These are phyloP conservation scores for Penicillium alfredii DNA, from an alignment of 495 filamentous ascomycete species.

Conservation along the genomic window DNA sequence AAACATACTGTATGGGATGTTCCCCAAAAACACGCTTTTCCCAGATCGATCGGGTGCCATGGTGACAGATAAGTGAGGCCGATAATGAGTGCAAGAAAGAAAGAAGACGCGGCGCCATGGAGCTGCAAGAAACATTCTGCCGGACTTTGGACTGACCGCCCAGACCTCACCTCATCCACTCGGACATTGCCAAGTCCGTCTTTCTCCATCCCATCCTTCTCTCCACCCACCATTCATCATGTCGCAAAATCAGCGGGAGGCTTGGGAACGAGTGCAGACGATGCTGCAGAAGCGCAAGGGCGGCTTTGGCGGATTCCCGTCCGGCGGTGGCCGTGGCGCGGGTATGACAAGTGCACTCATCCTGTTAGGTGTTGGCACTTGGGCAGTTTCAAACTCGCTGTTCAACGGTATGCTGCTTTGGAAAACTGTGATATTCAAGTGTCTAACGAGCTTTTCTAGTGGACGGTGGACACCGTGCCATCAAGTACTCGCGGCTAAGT, in stretches of 20 bases:
- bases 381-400: constrained; percentile 72
- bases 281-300: constrained; percentile 51
- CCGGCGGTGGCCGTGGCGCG: constrained; percentile 48
- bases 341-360: constrained; percentile 43
- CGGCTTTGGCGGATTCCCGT: constrained; percentile 36
- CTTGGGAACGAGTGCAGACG: constrained; percentile 58
- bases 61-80: neutral
- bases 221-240: constrained; percentile 31
- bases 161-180: constrained; percentile 20
- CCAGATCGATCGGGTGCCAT: constrained; percentile 54
- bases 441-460: constrained; percentile 47
- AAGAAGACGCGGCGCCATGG: constrained; percentile 11
- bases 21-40: constrained; percentile 76
- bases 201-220: constrained; percentile 17
- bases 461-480: constrained; percentile 96
- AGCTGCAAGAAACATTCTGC: constrained; percentile 21
- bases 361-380: constrained; percentile 52
- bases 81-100: constrained; percentile 2
- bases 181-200: constrained; percentile 12
- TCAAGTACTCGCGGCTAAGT: constrained; percentile 91
- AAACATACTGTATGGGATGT: constrained; percentile 61
- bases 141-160: constrained; percentile 22
- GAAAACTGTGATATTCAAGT: neutral
- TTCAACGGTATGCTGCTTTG: constrained; percentile 68
- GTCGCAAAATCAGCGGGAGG: constrained; percentile 56